phyloP scores from a whole-genome alignment of 2,329 filamentous ascomycete species.

The Exophiala aquamarina region DNA sequence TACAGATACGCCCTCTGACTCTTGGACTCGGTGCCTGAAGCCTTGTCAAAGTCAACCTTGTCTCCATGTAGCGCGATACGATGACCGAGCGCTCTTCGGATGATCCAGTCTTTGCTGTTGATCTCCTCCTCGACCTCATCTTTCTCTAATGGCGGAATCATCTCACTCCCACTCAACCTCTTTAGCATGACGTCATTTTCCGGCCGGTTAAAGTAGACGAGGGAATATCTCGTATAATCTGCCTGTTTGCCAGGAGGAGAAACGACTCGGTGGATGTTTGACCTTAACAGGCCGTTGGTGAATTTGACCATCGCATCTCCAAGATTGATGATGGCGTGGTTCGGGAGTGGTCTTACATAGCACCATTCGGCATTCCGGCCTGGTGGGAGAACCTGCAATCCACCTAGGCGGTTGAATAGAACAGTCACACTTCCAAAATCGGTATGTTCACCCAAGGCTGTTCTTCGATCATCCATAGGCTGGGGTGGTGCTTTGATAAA shows the following conservation, averaged over 20 bases:
- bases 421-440: constrained; percentile 59
- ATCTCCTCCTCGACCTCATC: constrained; percentile 37
- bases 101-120: constrained; percentile 44
- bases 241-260: constrained; percentile 49
- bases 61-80: constrained; percentile 28
- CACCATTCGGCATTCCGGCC: constrained; percentile 46
- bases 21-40: constrained; percentile 24
- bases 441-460: constrained; percentile 54
- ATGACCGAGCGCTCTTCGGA: constrained; percentile 38
- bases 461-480: constrained; percentile 40
- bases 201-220: constrained; percentile 57
- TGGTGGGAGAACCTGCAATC: constrained; percentile 53
- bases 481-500: constrained; percentile 53
- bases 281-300: constrained; percentile 41
- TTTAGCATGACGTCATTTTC: constrained; percentile 48
- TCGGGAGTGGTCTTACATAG: constrained; percentile 53
- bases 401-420: constrained; percentile 57
- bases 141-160: constrained; percentile 35
- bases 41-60: constrained; percentile 24
- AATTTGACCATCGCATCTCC: constrained; percentile 48
- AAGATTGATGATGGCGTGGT: constrained; percentile 46
- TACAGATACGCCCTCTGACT: constrained; percentile 26
- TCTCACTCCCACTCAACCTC: constrained; percentile 36
- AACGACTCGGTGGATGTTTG: constrained; percentile 51
- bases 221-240: constrained; percentile 46